These are phyloP conservation scores for Gliomastix tumulicola DNA, from an alignment of 2,329 filamentous ascomycete genomes.

Conservation along the genomic window DNA sequence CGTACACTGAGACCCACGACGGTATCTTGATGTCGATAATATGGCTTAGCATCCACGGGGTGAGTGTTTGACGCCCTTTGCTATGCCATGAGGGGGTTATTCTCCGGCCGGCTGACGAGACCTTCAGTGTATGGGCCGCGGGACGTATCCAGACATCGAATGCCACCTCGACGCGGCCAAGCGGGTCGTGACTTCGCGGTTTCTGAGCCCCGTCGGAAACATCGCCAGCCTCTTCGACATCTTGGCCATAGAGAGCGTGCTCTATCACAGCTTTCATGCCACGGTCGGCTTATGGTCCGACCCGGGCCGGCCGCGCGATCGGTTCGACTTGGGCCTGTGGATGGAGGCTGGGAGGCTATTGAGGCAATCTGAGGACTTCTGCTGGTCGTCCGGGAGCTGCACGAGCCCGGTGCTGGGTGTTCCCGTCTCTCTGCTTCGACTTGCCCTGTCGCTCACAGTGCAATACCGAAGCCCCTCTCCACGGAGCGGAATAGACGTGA, in stretches of 20 bases:
- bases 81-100: too few relatives aligned
- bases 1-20: constrained; percentile 11
- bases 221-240: constrained; percentile 11
- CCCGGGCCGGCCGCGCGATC: not conserved
- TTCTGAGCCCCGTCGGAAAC: constrained; percentile 4
- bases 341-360: constrained; percentile 8
- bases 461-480: constrained; percentile 3
- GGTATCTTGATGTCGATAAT: constrained; percentile 15
- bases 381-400: constrained; percentile 5
- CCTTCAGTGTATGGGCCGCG: constrained; percentile 10
- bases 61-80: too few relatives aligned
- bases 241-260: constrained; percentile 13
- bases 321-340: constrained; percentile 11
- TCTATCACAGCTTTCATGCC: constrained; percentile 13
- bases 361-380: constrained; percentile 5
- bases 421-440: constrained; percentile 10
- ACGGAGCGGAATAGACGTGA: not conserved
- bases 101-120: too few relatives aligned
- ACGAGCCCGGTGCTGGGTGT: constrained; percentile 14
- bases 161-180: constrained; percentile 12
- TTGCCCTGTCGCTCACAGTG: constrained; percentile 6
- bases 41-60: constrained; percentile 15
- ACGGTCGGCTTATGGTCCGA: constrained; percentile 13
- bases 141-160: constrained; percentile 10
- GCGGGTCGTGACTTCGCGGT: constrained; percentile 9